Base-by-base conservation (phyloP, 768 basidiomycete species). In the Tulasnella sp. region DNA sequence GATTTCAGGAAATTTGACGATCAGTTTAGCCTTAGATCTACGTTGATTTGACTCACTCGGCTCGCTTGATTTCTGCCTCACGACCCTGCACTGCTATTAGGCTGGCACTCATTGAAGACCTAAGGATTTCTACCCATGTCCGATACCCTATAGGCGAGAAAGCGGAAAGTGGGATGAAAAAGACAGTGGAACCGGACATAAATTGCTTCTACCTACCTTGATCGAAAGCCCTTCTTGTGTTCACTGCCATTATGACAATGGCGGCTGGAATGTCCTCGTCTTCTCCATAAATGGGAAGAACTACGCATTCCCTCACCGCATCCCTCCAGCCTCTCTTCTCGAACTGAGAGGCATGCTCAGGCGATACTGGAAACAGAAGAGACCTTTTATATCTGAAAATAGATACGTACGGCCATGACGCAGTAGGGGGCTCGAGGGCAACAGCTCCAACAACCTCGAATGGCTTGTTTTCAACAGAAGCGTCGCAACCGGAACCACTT, bases 231-330 rank as follows among this genome's bases (percentile, higher is more conserved):
- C 60, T 48, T 19, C 62, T 51, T 12, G 62, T 55, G 44, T 63
- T 63, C 27, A 63, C 19, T 3, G 62, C 62, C 19, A 62, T 9
- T 41, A 63, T 54, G 13, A 63, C 55, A 2, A 63, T 55, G 15
- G 59, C 60, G 24, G 44, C 45, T 6, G 59, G 59, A 1, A 53
- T 46, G 28, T 37, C 53, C 13, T 46, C 42, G 7, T 41, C 57
- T 37, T 59, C 58, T 9, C 54, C 47, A 16, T 48, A 39, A 24
- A 61, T 53, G 5, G 60, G 60, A 8, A 61, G 54, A 20, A 61
- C 46, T 16, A 61, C 51, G 0, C 60, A 58, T 32, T 61, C 58
- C 10, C 58, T 39, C n/a, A n/a, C n/a, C n/a, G n/a, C n/a, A n/a
- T n/a, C n/a, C n/a, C n/a, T n/a, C n/a, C n/a, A n/a, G n/a, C n/a